Base-by-base conservation (phyloP, 306 rosid genomes). In the Casuarina equisetifolia region DNA sequence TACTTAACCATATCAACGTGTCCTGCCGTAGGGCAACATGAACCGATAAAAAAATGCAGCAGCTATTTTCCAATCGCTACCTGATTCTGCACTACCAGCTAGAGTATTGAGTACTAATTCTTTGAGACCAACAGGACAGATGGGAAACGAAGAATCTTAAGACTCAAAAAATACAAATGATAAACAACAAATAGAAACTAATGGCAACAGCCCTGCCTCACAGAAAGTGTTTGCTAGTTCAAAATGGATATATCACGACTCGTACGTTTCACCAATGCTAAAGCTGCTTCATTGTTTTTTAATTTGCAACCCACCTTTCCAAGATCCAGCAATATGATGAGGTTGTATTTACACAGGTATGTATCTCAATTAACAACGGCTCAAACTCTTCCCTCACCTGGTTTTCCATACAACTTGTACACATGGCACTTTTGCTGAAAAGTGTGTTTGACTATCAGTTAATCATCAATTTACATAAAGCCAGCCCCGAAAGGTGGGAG, bases 381-480 rank as follows among this genome's bases (percentile, higher is more conserved):
- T 79, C 72, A 25, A 39, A 35, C 71, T 54, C 78, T 75, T 80
- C 54, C 74, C 70, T 71, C 69, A 74, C 49, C 53, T 38, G 13
- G 57, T 69, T 54, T 54, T 58, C 82, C 74, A 72, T 53, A 79
- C 72, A 70, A 76, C 76, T 57, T 79, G 79, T 74, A 73, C 72
- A 81, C 84, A 83, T 48, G 69, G 51, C 79, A 79, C 80, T 81
- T 52, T 85, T 79, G 55, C 88, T 52, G 69, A 70, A 67, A 69
- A 75, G 69, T 85, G 66, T 61, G 74, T 84, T 80, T 78, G 32
- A 55, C 48, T 67, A 84, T 81, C 71, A 83, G 83, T 81, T 79
- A 53, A 81, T 74, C 70, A 81, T 59, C 77, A 58, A 76, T 55
- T 69, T 74, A 74, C 82, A 72, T 74, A 52, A 40, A 75, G 67